Conservation (phyloP, 108 stramenopile species). For the Fragilaria crotonensis region DNA sequence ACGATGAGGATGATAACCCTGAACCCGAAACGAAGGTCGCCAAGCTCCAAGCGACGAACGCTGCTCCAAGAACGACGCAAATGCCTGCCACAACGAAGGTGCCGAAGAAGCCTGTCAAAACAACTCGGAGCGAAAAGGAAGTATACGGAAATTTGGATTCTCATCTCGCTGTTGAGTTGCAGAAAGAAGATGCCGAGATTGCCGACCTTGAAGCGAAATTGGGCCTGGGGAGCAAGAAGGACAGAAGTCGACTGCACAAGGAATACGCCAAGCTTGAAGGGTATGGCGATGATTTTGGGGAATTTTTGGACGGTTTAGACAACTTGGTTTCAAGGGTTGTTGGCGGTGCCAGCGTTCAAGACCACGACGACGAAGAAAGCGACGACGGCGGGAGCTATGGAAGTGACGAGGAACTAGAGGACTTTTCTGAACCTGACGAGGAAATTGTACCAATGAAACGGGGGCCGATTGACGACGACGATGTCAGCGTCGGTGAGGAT, state of each 20-base stretch:
- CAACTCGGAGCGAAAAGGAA: constrained; percentile 6
- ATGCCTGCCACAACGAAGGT: neutral
- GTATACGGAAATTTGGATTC: constrained; percentile 42
- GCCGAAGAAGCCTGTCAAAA: neutral
- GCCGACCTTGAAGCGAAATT: constrained; percentile 64
- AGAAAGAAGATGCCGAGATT: constrained; percentile 76
- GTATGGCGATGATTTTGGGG: constrained; percentile 81
- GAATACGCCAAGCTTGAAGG: constrained; percentile 81
- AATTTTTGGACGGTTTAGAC: constrained; percentile 72
- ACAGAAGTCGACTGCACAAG: constrained; percentile 42
- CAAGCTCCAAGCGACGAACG: neutral
- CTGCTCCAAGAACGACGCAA: neutral
- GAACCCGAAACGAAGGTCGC: neutral
- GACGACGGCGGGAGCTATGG: neutral
- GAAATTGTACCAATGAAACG: constrained; percentile 1
- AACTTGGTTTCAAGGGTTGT: constrained; percentile 30
- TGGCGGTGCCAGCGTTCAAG: neutral
- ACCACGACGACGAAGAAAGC: neutral
- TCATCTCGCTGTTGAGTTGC: constrained; percentile 53
- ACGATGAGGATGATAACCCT: neutral
- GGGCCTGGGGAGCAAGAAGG: constrained; percentile 26
- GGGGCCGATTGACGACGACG: constrained; percentile 22
- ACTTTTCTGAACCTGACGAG: constrained; percentile 1
- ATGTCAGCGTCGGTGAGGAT: constrained; percentile 7
- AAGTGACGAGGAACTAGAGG: neutral